Percentiles rank a stretch among this genome's conserved stretches.
Conservation (phyloP, 495 filamentous ascomycete species). For the Thermochaetoides thermophila region DNA sequence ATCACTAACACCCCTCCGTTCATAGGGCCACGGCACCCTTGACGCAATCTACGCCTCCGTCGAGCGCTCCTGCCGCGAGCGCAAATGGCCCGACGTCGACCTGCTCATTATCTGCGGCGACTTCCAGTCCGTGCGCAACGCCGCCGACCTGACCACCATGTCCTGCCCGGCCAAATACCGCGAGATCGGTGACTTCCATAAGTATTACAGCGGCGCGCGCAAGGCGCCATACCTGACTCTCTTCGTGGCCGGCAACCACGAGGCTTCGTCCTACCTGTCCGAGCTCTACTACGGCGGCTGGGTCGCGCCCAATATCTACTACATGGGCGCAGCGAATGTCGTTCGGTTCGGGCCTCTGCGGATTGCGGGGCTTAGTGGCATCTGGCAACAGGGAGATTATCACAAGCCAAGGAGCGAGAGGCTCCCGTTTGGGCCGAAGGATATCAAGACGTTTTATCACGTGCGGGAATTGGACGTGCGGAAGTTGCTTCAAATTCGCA, state of each 20-base stretch:
- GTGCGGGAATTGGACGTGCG: conserved; percentile 79
- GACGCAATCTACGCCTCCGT: conserved; percentile 79
- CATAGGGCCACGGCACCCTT: conserved; percentile 83
- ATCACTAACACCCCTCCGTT: conserved; percentile 9
- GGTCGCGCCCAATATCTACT: conserved; percentile 95
- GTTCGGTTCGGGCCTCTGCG: conserved; percentile 67
- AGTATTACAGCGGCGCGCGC: conserved; percentile 71
- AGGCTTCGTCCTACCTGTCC: conserved; percentile 71
- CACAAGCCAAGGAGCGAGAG: conserved; percentile 66
- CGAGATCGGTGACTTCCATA: conserved; percentile 72
- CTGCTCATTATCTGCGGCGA: conserved; percentile 81
- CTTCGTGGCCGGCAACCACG: conserved; percentile 90
- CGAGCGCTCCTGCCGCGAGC: conserved; percentile 40
- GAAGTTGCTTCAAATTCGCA: conserved; percentile 72
- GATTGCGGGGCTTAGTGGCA: conserved; percentile 83
- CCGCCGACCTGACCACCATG: conserved; percentile 72
- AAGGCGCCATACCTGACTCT: conserved; percentile 76
- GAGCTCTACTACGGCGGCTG: conserved; percentile 95
- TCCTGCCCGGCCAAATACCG: conserved; percentile 75
- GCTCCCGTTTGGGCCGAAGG: conserved; percentile 62
- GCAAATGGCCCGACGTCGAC: conserved; percentile 65
- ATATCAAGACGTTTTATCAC: conserved; percentile 71
- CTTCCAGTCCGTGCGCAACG: conserved; percentile 79
- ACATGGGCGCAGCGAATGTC: conserved; percentile 81
- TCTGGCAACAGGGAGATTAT: conserved; percentile 83